Base-by-base conservation (phyloP, 129 eudicot species). In the Helianthus annuus region DNA sequence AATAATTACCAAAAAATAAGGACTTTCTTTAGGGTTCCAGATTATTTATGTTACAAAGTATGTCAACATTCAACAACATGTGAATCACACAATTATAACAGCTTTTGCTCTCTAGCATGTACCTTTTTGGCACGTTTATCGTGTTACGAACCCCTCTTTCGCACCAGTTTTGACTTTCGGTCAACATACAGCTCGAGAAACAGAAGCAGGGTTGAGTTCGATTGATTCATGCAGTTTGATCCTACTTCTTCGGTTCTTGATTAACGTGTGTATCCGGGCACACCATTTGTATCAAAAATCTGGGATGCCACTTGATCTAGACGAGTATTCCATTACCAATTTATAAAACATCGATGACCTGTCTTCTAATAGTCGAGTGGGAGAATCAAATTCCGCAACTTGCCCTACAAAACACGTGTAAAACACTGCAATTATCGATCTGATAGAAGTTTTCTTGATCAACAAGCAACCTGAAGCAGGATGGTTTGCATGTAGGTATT, bases 331-430 rank as follows among this genome's bases (percentile, higher is more conserved):
- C 2, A 83, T 73, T 1, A 92, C 96, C 83, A 92, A 79, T 78
- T 83, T 92, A 52, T 81, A 80, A 71, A 89, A 92, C 92, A 92
- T 89, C 46, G 98, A 92, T 39, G 89, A 83, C 68, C 79, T 85
- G 81, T 89, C 89, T 78, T 89, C 96, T 75, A 92, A 66, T 64
- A 92, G 83, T 63, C 80, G 81, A 24, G 66, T 68, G 6, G 98
- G 96, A 68, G 90, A 85, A 75, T 89, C 98, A 82, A 87, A 92
- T 69, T 92, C 98, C 5, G 96, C 96, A 5, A 92, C 96, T 65
- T 88, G 78, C 56, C 98, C 98, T 92, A 82, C 78, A 82, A 71
- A 74, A 76, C 32, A 16, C 19, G 54, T 1, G 36, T 14, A 63
- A 48, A 70, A 38, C 61, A 12, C 2, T 36, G 24, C 14, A 22